Evolutionary conservation across 202 grass and related monocot species (phyloP).

Genomic region (Setaria italica): DNA sequence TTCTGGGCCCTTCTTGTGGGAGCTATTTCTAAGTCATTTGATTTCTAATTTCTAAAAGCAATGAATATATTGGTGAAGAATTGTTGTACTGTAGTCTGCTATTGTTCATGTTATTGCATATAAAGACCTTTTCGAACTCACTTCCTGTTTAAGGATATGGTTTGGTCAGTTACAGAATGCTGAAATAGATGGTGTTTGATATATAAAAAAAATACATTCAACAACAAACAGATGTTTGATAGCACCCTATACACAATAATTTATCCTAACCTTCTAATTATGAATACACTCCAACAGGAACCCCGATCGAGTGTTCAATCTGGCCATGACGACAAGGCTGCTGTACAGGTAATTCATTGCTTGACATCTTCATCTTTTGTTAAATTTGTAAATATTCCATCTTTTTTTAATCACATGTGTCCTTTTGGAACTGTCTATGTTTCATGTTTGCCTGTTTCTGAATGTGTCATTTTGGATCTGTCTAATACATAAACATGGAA

Average conservation of each 20-base stretch:
- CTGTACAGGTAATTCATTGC: conserved; percentile 65
- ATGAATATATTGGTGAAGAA: background rate
- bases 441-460: conserved; percentile 25
- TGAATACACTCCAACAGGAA: conserved; percentile 53
- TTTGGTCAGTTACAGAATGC: too few relatives aligned
- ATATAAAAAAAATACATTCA: background rate
- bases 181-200: too few relatives aligned
- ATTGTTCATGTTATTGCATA: too few relatives aligned
- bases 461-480: conserved; percentile 31
- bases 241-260: background rate
- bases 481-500: conserved; percentile 9
- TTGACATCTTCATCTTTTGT: conserved; percentile 16
- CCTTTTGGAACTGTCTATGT: background rate
- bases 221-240: background rate
- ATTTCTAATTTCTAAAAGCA: background rate
- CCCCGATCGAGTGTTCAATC: conserved; percentile 54
- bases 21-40: background rate
- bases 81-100: background rate
- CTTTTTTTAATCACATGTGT: background rate
- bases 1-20: background rate
- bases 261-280: conserved; percentile 29
- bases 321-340: conserved; percentile 64
- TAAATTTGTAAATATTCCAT: conserved; percentile 30
- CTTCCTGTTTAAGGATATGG: too few relatives aligned
- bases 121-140: too few relatives aligned